Percentiles rank a stretch among this genome's conserved stretches.
These are phyloP conservation scores for Cystoisospora suis DNA, from an alignment of 169 alveolate genomes.

Conservation along the genomic window DNA sequence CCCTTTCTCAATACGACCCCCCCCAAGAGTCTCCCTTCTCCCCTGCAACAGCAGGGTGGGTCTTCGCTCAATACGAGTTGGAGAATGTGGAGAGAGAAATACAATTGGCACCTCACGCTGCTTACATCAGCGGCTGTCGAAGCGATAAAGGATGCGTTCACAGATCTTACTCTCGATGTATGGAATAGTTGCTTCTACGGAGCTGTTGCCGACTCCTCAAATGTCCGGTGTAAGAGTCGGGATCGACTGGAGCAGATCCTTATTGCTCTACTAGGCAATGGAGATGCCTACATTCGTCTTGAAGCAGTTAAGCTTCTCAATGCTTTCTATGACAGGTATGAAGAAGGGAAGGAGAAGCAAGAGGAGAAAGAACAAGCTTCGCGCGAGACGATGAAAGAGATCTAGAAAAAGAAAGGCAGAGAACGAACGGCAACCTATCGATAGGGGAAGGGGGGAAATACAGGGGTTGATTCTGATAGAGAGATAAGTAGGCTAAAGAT, in stretches of 20 bases:
- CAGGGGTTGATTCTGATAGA: no score
- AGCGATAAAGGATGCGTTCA: conserved; percentile 33
- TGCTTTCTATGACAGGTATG: conserved; percentile 80
- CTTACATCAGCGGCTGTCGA: conserved; percentile 30
- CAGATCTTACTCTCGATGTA: conserved; percentile 47
- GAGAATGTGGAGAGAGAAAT: conserved; percentile 15
- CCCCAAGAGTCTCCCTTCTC: no score
- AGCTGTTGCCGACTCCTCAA: conserved; percentile 22
- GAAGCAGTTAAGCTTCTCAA: conserved; percentile 78
- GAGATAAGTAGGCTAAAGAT: no score
- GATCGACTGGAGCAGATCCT: conserved; percentile 79
- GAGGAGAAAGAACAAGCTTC: background rate
- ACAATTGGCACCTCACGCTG: conserved; percentile 35
- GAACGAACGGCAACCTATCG: no score
- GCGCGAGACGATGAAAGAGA: background rate
- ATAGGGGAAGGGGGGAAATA: no score
- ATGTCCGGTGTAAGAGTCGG: conserved; percentile 6
- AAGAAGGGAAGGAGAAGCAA: background rate
- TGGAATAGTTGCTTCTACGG: conserved; percentile 51
- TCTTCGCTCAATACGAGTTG: no score
- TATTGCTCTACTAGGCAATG: conserved; percentile 82
- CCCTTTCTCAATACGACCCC: no score
- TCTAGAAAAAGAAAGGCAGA: no score
- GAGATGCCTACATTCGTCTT: conserved; percentile 75
- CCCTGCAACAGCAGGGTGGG: no score